phyloP scores from a whole-genome alignment of 257 asterid species.

The Nicotiana attenuata region DNA sequence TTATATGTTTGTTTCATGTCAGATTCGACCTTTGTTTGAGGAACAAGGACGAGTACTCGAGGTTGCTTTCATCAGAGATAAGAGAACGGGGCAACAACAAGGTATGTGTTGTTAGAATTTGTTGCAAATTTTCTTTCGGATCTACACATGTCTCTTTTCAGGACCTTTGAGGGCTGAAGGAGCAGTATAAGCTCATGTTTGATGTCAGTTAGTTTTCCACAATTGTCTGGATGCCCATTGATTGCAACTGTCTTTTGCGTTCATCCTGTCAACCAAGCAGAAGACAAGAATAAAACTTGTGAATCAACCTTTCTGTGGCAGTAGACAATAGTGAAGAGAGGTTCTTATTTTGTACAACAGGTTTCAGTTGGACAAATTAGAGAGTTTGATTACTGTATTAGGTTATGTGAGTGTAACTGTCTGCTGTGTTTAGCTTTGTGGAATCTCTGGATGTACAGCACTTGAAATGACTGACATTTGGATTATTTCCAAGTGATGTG shows the following conservation, averaged over 20 bases:
- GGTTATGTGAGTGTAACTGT: background rate
- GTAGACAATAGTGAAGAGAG: slow-evolving; percentile 19
- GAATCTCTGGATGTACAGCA: slow-evolving; percentile 16
- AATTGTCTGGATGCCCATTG: slow-evolving; percentile 22
- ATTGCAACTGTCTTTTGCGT: slow-evolving; percentile 45
- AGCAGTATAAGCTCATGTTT: slow-evolving; percentile 55
- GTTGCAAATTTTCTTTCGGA: slow-evolving; percentile 7
- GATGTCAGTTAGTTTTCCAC: slow-evolving; percentile 57
- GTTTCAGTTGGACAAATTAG: slow-evolving; percentile 5
- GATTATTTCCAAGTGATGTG: slow-evolving; percentile 4
- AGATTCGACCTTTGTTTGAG: slow-evolving; percentile 86
- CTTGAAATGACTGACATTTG: slow-evolving; percentile 7
- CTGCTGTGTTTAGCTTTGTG: slow-evolving; percentile 8
- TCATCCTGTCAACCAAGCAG: slow-evolving; percentile 58
- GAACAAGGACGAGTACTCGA: slow-evolving; percentile 79
- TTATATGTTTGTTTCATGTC: slow-evolving; percentile 18
- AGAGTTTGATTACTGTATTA: slow-evolving; percentile 2
- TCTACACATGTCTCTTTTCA: slow-evolving; percentile 55
- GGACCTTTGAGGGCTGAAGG: slow-evolving; percentile 80
- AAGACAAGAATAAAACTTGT: slow-evolving; percentile 45
- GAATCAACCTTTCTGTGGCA: slow-evolving; percentile 37
- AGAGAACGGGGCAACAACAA: slow-evolving; percentile 94
- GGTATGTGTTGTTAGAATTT: slow-evolving; percentile 49
- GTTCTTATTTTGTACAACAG: slow-evolving; percentile 4
- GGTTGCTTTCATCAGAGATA: slow-evolving; percentile 91